Percentiles rank a stretch among this genome's conserved stretches.
These are phyloP conservation scores for Yarrowia bubula DNA, from an alignment of 805 yeast species.

Conservation along the genomic window DNA sequence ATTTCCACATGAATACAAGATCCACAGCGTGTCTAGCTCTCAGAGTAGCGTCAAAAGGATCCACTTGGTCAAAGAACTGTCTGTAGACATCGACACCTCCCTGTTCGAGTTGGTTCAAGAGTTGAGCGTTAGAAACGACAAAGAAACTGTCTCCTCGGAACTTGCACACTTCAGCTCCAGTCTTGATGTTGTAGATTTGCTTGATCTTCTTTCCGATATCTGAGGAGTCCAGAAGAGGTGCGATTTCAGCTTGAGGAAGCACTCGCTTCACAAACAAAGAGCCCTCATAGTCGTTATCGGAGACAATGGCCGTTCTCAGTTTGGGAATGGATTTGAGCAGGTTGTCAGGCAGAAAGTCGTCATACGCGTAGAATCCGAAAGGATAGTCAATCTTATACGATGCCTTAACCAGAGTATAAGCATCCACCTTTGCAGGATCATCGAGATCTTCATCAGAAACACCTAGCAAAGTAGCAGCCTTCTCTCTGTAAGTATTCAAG, in stretches of 20 bases:
- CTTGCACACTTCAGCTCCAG: constrained; percentile 5
- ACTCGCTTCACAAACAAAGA: constrained; percentile 7
- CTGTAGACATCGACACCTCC: constrained; percentile 32
- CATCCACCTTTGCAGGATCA: background rate
- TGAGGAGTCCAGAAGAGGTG: background rate
- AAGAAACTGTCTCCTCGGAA: constrained; percentile 16
- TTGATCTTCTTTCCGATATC: background rate
- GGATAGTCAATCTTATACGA: constrained; percentile 6
- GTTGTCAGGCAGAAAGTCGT: constrained; percentile 10
- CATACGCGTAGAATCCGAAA: constrained; percentile 12
- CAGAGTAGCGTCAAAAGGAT: constrained; percentile 34
- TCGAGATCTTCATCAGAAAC: constrained; percentile 1
- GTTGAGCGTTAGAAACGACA: background rate
- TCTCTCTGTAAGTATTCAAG: background rate
- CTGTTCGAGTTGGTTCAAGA: background rate
- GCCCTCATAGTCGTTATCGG: constrained; percentile 4
- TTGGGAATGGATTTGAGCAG: background rate
- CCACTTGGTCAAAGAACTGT: constrained; percentile 38
- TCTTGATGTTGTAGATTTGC: background rate
- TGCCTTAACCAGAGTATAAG: constrained; percentile 1
- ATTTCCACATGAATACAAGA: constrained; percentile 36
- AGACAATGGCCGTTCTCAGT: background rate
- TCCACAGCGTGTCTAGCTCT: constrained; percentile 42
- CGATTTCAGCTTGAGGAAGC: background rate
- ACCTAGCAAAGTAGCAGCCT: constrained; percentile 13